These are phyloP conservation scores for Sporodiniella umbellata DNA, from an alignment of 371 early-diverging fungal genomes.

Conservation along the genomic window DNA sequence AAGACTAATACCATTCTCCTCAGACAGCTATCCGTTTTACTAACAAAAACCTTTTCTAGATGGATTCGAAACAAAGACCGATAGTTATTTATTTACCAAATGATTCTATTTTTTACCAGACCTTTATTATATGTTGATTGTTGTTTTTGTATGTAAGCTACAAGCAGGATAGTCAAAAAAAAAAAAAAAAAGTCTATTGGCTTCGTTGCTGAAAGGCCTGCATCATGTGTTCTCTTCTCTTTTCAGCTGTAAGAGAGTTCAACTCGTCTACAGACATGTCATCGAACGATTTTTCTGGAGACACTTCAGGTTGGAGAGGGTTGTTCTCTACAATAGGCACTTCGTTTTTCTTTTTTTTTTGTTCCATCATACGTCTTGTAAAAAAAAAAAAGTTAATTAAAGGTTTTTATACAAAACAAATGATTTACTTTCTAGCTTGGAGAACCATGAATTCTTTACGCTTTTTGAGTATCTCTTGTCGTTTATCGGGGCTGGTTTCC, in stretches of 20 bases:
- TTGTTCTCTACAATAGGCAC: not conserved
- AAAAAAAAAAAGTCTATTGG: too few relatives aligned
- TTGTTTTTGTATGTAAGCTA: too few relatives aligned
- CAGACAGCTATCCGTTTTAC: too few relatives aligned
- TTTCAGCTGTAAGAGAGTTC: slow-evolving; percentile 36
- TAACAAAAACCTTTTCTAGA: too few relatives aligned
- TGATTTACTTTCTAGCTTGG: slow-evolving; percentile 81
- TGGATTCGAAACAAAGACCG: too few relatives aligned
- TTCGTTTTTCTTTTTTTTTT: slow-evolving; percentile 3
- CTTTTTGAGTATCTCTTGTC: slow-evolving; percentile 72
- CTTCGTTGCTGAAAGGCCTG: slow-evolving; percentile 32
- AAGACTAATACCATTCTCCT: too few relatives aligned
- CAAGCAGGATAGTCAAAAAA: too few relatives aligned
- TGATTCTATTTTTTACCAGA: too few relatives aligned
- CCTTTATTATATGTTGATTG: too few relatives aligned
- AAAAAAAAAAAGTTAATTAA: not conserved
- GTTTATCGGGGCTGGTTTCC: slow-evolving; percentile 70
- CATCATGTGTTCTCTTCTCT: slow-evolving; percentile 42
- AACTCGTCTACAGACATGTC: slow-evolving; percentile 47
- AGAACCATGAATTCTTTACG: slow-evolving; percentile 88
- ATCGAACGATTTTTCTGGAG: slow-evolving; percentile 18
- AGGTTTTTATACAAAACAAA: slow-evolving; percentile 5
- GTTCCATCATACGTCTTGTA: slow-evolving; percentile 17
- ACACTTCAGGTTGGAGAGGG: not conserved
- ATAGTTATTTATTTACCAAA: too few relatives aligned